Conservation (phyloP, 2,329 filamentous ascomycete genomes). For the Beauveria sp. region DNA sequence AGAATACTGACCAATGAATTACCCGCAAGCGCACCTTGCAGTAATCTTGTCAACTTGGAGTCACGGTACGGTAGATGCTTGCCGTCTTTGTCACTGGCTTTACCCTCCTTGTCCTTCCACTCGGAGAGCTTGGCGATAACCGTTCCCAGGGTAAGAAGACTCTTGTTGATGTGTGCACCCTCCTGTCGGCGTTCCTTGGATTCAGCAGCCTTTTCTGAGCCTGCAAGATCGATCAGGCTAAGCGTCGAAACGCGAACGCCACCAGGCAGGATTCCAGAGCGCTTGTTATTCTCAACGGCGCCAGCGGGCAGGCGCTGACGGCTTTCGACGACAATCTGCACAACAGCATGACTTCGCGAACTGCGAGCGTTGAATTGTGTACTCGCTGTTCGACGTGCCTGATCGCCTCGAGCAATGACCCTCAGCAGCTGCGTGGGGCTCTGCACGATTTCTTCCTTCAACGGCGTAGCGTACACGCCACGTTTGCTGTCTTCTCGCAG, state of each 20-base stretch:
- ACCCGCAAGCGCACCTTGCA: slow-evolving; percentile 88
- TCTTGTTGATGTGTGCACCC: slow-evolving; percentile 98
- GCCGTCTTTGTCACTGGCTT: slow-evolving; percentile 67
- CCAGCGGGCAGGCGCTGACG: slow-evolving; percentile 68
- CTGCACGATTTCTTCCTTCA: slow-evolving; percentile 98
- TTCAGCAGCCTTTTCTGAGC: slow-evolving; percentile 92
- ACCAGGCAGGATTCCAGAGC: slow-evolving; percentile 66
- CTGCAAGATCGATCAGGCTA: slow-evolving; percentile 91
- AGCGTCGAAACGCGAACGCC: slow-evolving; percentile 93
- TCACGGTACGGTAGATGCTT: slow-evolving; percentile 96
- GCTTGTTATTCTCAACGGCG: slow-evolving; percentile 48
- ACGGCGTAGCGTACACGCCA: slow-evolving; percentile 88
- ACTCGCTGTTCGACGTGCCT: slow-evolving; percentile 81
- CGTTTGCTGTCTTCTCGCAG: slow-evolving; percentile 92
- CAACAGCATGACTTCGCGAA: slow-evolving; percentile 95
- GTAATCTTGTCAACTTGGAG: slow-evolving; percentile 87
- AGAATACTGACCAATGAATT: slow-evolving; percentile 95
- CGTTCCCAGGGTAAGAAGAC: slow-evolving; percentile 84
- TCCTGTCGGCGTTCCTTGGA: slow-evolving; percentile 90
- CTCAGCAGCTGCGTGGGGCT: slow-evolving; percentile 90
- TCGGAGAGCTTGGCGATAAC: slow-evolving; percentile 92
- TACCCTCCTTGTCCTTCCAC: slow-evolving; percentile 73
- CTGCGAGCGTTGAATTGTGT: slow-evolving; percentile 96
- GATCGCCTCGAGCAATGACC: slow-evolving; percentile 90
- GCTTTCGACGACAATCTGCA: slow-evolving; percentile 97